Conservation (phyloP, 2,329 filamentous ascomycete genomes). For the Aureobasidium uvarum region DNA sequence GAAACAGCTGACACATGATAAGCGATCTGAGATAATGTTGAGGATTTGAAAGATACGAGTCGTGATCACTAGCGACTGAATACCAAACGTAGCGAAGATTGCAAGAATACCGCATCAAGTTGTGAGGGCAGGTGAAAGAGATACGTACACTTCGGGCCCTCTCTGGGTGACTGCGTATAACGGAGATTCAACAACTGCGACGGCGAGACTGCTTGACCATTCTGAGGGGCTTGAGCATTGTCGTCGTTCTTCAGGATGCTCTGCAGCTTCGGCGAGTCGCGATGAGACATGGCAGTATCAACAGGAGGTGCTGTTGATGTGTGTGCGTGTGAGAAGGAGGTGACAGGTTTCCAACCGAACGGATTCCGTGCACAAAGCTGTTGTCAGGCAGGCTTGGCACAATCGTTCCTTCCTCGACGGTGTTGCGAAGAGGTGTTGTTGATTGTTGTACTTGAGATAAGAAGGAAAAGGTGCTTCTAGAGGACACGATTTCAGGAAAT, state of each 20-base stretch:
- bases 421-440: slow-evolving; percentile 4
- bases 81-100: background rate
- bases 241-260: slow-evolving; percentile 26
- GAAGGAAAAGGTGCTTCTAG: background rate
- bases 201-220: slow-evolving; percentile 17
- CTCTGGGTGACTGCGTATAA: slow-evolving; percentile 1
- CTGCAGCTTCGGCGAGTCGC: slow-evolving; percentile 26
- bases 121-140: background rate
- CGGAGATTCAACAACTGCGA: slow-evolving; percentile 15
- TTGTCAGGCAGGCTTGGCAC: slow-evolving; percentile 6
- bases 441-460: background rate
- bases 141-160: slow-evolving; percentile 22
- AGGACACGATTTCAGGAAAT: slow-evolving; percentile 18
- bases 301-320: background rate
- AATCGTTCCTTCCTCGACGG: background rate
- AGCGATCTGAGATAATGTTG: slow-evolving; percentile 13
- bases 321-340: background rate
- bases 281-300: slow-evolving; percentile 6
- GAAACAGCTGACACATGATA: slow-evolving; percentile 43
- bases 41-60: background rate
- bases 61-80: too few relatives aligned
- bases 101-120: background rate
- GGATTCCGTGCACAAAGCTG: slow-evolving; percentile 16
- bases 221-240: background rate
- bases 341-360: background rate